Conservation (phyloP, 495 filamentous ascomycete species). For the Aspergillus saccharolyticus region DNA sequence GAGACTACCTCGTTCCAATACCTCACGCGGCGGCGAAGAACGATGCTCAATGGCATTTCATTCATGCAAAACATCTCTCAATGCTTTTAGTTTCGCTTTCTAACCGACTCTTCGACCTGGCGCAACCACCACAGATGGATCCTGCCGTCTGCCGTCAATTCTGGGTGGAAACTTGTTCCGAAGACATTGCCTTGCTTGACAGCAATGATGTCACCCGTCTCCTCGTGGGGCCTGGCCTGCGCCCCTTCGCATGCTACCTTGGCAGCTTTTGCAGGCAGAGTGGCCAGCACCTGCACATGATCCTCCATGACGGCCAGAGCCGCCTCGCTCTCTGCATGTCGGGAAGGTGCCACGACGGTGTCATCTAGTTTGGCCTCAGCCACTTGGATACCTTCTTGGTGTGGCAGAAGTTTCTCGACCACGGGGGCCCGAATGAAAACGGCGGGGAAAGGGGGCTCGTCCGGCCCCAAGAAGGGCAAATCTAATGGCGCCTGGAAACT, state of each 20-base stretch:
- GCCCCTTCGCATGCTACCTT: conserved; percentile 35
- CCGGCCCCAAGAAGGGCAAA: conserved; percentile 60
- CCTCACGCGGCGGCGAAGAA: conserved; percentile 8
- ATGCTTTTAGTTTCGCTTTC: conserved; percentile 25
- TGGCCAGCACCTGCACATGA: conserved; percentile 47
- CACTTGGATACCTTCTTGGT: conserved; percentile 45
- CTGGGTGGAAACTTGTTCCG: conserved; percentile 95
- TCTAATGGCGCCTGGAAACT: conserved; percentile 79
- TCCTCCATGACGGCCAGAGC: conserved; percentile 39
- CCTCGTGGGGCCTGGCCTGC: conserved; percentile 34
- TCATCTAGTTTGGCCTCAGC: conserved; percentile 48
- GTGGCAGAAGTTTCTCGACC: conserved; percentile 74
- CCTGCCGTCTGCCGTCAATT: conserved; percentile 80
- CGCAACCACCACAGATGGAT: conserved; percentile 94
- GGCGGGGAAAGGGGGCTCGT: conserved; percentile 59
- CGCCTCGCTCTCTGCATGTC: conserved; percentile 39
- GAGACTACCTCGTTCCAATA: conserved; percentile 16
- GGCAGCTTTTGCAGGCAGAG: conserved; percentile 43
- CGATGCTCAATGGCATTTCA: conserved; percentile 4
- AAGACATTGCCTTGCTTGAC: conserved; percentile 92
- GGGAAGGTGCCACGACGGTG: conserved; percentile 65
- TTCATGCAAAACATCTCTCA: conserved; percentile 1
- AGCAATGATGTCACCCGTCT: conserved; percentile 79
- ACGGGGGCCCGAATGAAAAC: conserved; percentile 95
- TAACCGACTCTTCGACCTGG: conserved; percentile 52